A percentile compares a stretch with the other conserved stretches of the same genome.
Evolutionary conservation across 148 eudicot genomes (phyloP).

Genomic region (Rhododendron mucronatum): DNA sequence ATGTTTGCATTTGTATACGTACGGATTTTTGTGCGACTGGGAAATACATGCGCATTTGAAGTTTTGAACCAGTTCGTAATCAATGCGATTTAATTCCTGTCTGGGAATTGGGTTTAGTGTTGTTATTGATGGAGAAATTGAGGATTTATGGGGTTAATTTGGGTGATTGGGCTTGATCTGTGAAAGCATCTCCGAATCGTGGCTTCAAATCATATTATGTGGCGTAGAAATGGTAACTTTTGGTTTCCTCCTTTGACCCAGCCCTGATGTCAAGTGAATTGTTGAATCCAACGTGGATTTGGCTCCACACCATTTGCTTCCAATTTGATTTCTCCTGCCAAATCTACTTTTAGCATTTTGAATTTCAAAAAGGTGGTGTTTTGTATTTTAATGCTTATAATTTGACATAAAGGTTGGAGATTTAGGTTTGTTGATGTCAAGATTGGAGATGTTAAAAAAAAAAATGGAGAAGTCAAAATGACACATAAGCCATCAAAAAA

Average conservation of each 20-base stretch:
- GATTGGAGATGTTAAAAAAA: not conserved
- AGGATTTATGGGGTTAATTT: not conserved
- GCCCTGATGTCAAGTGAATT: too few relatives aligned
- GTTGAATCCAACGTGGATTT: not conserved
- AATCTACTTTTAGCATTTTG: not conserved
- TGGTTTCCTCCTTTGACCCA: too few relatives aligned
- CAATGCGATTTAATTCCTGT: not conserved
- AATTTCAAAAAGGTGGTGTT: not conserved
- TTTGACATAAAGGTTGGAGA: not conserved
- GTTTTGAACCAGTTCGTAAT: not conserved
- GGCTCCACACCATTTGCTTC: not conserved
- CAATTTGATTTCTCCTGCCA: not conserved
- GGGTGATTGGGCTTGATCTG: conserved; percentile 1
- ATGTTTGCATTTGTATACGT: not conserved
- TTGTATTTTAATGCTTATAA: not conserved
- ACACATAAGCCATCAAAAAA: too few relatives aligned
- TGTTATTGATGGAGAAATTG: not conserved
- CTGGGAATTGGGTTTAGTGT: too few relatives aligned
- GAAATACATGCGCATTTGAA: not conserved
- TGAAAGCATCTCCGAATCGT: not conserved
- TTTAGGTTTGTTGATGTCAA: not conserved
- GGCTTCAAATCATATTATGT: too few relatives aligned
- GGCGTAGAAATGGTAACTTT: too few relatives aligned
- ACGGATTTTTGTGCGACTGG: not conserved
- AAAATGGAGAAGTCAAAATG: not conserved